Percentiles rank a stretch among this genome's conserved stretches.
Conservation (phyloP, 179 eudicot genomes). For the Heliamphora pulchella region DNA sequence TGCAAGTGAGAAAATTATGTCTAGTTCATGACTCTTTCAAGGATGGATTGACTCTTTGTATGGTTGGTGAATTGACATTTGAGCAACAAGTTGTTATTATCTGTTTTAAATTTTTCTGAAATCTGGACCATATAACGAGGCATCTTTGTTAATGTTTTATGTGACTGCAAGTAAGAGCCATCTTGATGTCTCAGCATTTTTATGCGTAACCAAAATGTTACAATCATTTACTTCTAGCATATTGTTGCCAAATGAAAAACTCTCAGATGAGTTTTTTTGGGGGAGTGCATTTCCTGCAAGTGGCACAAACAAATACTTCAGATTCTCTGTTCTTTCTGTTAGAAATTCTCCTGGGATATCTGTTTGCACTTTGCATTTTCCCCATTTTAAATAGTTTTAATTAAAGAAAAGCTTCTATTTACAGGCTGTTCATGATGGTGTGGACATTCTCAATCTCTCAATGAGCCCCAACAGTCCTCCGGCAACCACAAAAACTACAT, state of each 20-base stretch:
- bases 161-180: not conserved
- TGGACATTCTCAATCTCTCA: slow-evolving; percentile 84
- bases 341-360: not conserved
- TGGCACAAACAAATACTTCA: not conserved
- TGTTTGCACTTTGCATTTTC: not conserved
- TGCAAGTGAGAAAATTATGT: not conserved
- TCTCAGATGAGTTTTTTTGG: not conserved
- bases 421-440: slow-evolving; percentile 95
- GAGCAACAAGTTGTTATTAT: not conserved
- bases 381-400: not conserved
- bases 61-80: not conserved
- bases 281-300: slow-evolving; percentile 10
- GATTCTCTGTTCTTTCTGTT: not conserved
- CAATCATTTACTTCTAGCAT: not conserved
- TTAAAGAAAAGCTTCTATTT: slow-evolving; percentile 5
- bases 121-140: not conserved
- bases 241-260: slow-evolving; percentile 2
- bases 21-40: not conserved
- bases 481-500: slow-evolving; percentile 69
- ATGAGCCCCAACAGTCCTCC: slow-evolving; percentile 93
- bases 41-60: not conserved
- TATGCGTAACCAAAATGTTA: not conserved
- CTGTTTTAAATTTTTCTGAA: not conserved
- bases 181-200: not conserved
- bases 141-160: not conserved